Evolutionary conservation across 192 early-diverging fungal species (phyloP).

Genomic region (Coemansia sp.): DNA sequence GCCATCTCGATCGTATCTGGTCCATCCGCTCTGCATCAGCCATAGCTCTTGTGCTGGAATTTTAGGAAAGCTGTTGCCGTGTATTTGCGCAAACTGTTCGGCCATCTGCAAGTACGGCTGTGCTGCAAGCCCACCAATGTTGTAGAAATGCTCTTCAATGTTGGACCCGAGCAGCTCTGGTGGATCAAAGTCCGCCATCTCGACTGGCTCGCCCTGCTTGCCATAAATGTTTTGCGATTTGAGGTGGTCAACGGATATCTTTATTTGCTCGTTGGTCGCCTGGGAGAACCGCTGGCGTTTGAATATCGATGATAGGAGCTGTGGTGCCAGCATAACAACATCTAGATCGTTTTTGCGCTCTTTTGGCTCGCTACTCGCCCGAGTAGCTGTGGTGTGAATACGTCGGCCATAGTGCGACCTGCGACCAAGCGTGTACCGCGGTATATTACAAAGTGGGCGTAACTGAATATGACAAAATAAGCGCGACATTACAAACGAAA

Average conservation of each 20-base stretch:
- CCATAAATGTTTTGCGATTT: slow-evolving; percentile 42
- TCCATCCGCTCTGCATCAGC: slow-evolving; percentile 73
- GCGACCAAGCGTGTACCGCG: neutral
- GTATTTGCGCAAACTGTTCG: slow-evolving; percentile 39
- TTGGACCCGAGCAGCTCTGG: slow-evolving; percentile 55
- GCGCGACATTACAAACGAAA: neutral
- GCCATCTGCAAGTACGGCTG: slow-evolving; percentile 61
- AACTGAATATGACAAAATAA: neutral
- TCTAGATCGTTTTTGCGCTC: slow-evolving; percentile 50
- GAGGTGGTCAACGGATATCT: slow-evolving; percentile 46
- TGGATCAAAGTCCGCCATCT: slow-evolving; percentile 50
- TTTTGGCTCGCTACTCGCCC: neutral
- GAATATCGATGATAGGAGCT: slow-evolving; percentile 43
- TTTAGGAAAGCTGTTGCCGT: slow-evolving; percentile 34
- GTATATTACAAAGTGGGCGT: neutral
- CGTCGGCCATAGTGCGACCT: neutral
- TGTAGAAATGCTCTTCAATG: slow-evolving; percentile 78
- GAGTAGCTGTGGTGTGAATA: neutral
- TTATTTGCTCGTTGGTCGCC: slow-evolving; percentile 35
- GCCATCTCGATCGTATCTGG: slow-evolving; percentile 64
- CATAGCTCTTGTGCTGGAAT: slow-evolving; percentile 56
- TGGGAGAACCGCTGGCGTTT: slow-evolving; percentile 6
- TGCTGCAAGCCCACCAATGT: slow-evolving; percentile 67
- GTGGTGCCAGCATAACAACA: slow-evolving; percentile 48
- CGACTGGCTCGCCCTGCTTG: slow-evolving; percentile 38